These are phyloP conservation scores for Achaetomium macrosporum DNA, from an alignment of 2,329 filamentous ascomycete genomes.

Conservation along the genomic window DNA sequence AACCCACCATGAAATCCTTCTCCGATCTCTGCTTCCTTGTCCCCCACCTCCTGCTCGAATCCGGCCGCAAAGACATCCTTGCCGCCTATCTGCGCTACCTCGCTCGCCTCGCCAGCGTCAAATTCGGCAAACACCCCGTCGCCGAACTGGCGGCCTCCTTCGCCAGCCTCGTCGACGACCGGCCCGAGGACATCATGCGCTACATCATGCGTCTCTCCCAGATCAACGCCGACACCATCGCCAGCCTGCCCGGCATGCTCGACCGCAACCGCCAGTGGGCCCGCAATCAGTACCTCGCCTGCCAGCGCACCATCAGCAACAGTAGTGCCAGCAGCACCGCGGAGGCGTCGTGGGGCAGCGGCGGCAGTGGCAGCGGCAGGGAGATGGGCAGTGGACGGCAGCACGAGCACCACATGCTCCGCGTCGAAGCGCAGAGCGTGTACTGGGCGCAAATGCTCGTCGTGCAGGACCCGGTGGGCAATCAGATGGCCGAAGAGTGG, in stretches of 20 bases:
- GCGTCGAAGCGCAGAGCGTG: slow-evolving; percentile 21
- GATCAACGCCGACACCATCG: slow-evolving; percentile 22
- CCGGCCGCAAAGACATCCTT: slow-evolving; percentile 19
- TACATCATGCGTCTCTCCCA: slow-evolving; percentile 22
- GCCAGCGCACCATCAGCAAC: slow-evolving; percentile 15
- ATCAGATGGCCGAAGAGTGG: slow-evolving; percentile 21
- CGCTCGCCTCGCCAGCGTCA: slow-evolving; percentile 15
- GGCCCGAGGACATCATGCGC: slow-evolving; percentile 21
- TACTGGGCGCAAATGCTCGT: slow-evolving; percentile 25
- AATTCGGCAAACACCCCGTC: slow-evolving; percentile 23
- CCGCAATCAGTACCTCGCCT: slow-evolving; percentile 21
- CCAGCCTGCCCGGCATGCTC: slow-evolving; percentile 12
- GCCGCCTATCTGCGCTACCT: slow-evolving; percentile 22
- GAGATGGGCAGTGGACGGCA: neutral
- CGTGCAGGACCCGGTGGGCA: slow-evolving; percentile 15
- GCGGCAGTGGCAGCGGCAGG: neutral
- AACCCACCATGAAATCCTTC: slow-evolving; percentile 22
- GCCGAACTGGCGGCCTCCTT: slow-evolving; percentile 20
- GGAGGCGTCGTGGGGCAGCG: neutral
- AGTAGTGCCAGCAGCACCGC: neutral
- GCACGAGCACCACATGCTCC: slow-evolving; percentile 22
- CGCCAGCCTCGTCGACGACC: slow-evolving; percentile 15
- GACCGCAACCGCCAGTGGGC: slow-evolving; percentile 22
- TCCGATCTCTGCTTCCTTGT: slow-evolving; percentile 24
- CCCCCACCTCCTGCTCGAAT: slow-evolving; percentile 23